phyloP scores from a whole-genome alignment of 23 red algal species.

The Agarophyton chilense region DNA sequence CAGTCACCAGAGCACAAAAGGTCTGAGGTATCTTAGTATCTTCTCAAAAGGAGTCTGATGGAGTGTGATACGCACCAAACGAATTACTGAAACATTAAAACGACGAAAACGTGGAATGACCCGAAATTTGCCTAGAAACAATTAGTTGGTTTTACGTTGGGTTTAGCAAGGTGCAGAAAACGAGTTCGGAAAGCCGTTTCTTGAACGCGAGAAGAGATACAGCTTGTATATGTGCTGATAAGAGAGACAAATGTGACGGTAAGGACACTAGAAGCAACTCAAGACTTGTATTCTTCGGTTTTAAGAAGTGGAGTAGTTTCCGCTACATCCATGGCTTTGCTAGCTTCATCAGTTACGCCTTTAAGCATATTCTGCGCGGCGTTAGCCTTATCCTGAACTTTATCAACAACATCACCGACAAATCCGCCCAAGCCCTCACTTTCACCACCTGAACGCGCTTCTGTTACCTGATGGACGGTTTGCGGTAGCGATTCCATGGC shows the following conservation, averaged over 20 bases:
- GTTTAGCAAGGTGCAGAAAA: too few relatives aligned
- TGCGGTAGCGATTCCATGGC: conserved; percentile 19
- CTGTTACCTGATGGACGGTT: neutral
- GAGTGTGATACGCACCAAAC: too few relatives aligned
- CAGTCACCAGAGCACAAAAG: too few relatives aligned
- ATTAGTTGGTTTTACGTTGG: too few relatives aligned
- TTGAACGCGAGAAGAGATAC: neutral
- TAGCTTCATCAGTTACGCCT: neutral
- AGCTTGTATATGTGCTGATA: too few relatives aligned
- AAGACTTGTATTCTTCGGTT: conserved; percentile 6
- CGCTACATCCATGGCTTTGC: neutral
- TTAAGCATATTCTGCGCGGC: neutral
- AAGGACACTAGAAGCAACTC: too few relatives aligned
- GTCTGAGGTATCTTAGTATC: too few relatives aligned
- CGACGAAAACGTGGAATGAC: too few relatives aligned
- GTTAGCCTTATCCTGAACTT: conserved; percentile 14
- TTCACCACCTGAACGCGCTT: neutral
- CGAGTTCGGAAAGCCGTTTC: neutral
- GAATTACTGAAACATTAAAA: too few relatives aligned
- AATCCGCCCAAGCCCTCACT: neutral
- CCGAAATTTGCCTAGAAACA: too few relatives aligned
- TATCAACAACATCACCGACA: neutral
- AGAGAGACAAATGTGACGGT: too few relatives aligned
- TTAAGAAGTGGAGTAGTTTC: conserved; percentile 31
- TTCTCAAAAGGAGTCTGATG: too few relatives aligned